Evolutionary conservation across 306 rosid genomes (phyloP).

Genomic region (Nissolia schottii): DNA sequence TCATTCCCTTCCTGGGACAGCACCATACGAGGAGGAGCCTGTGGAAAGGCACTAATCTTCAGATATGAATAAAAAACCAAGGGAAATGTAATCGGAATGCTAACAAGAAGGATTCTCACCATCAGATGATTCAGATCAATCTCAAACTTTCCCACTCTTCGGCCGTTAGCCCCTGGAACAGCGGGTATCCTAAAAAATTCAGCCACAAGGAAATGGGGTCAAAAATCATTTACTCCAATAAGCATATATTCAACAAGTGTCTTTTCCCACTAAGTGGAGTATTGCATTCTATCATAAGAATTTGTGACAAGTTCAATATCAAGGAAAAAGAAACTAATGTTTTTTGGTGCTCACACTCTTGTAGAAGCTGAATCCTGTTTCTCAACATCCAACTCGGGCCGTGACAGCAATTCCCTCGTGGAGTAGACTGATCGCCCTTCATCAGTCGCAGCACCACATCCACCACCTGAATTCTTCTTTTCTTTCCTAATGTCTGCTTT

Average conservation of each 20-base stretch:
- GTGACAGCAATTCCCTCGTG: background rate
- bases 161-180: slow-evolving; percentile 22
- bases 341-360: slow-evolving; percentile 44
- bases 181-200: slow-evolving; percentile 32
- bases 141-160: slow-evolving; percentile 42
- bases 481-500: slow-evolving; percentile 20
- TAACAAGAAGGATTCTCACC: slow-evolving; percentile 45
- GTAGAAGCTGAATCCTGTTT: slow-evolving; percentile 28
- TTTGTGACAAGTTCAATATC: background rate
- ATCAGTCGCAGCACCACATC: background rate
- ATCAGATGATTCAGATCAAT: slow-evolving; percentile 72
- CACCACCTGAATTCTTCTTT: slow-evolving; percentile 5
- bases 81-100: slow-evolving; percentile 16
- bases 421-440: slow-evolving; percentile 1
- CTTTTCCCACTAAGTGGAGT: too few relatives aligned
- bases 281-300: background rate
- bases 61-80: slow-evolving; percentile 28
- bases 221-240: slow-evolving; percentile 8
- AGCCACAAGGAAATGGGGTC: slow-evolving; percentile 7
- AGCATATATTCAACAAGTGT: background rate
- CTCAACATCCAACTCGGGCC: slow-evolving; percentile 23
- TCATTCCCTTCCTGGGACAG: slow-evolving; percentile 33
- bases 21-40: slow-evolving; percentile 65
- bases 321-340: background rate
- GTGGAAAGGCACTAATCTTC: slow-evolving; percentile 20